Conservation (phyloP, 768 basidiomycete genomes). For the Daedaleopsis nitida region DNA sequence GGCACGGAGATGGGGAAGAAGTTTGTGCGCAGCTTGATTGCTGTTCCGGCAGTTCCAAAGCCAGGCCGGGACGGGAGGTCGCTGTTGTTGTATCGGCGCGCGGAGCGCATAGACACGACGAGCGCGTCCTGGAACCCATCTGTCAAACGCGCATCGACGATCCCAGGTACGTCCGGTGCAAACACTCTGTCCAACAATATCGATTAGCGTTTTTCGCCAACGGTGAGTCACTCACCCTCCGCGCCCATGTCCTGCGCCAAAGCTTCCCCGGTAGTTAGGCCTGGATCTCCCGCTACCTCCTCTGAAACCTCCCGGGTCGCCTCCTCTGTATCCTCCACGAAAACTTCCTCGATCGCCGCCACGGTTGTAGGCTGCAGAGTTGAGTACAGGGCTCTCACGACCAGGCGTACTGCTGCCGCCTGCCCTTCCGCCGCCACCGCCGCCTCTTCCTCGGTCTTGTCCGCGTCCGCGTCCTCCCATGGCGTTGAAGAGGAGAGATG, state of each 20-base stretch:
- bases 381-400: background rate
- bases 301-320: conserved; percentile 22
- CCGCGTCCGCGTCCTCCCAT: conserved; percentile 16
- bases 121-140: conserved; percentile 46
- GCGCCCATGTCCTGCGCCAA: conserved; percentile 32
- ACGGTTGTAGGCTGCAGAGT: conserved; percentile 9
- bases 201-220: background rate
- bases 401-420: background rate
- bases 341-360: conserved; percentile 29
- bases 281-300: no score
- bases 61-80: conserved; percentile 49
- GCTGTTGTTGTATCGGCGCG: conserved; percentile 29
- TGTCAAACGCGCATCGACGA: conserved; percentile 54
- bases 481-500: background rate
- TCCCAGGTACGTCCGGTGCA: conserved; percentile 39
- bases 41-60: conserved; percentile 45
- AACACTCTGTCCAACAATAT: conserved; percentile 44
- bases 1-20: conserved; percentile 54
- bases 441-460: conserved; percentile 29
- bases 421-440: conserved; percentile 28
- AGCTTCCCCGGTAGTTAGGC: no score
- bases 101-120: conserved; percentile 36
- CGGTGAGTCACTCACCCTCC: conserved; percentile 38
- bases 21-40: conserved; percentile 52
- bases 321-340: conserved; percentile 30